A percentile compares a stretch with the other conserved stretches of the same genome.
Conservation (phyloP, 1,284 basidiomycete species). For the Cystobasidium sp. region DNA sequence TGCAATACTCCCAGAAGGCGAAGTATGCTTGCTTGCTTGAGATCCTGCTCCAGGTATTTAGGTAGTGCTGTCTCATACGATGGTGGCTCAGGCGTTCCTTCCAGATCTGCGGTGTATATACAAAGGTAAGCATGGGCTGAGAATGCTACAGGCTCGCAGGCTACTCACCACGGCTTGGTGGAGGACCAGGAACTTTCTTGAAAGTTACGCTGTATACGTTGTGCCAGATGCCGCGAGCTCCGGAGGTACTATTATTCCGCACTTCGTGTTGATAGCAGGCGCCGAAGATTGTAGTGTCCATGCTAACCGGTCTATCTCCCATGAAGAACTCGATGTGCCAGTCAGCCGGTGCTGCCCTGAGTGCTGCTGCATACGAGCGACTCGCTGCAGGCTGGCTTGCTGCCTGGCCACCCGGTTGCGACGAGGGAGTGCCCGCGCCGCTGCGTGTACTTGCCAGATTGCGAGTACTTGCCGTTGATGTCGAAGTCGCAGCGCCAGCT, state of each 20-base stretch:
- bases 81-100: constrained; percentile 39
- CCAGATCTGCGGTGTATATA: neutral
- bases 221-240: constrained; percentile 73
- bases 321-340: constrained; percentile 97
- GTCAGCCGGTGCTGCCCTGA: constrained; percentile 87
- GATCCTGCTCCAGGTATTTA: constrained; percentile 79
- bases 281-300: constrained; percentile 93
- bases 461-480: constrained; percentile 25
- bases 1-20: constrained; percentile 86
- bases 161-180: constrained; percentile 58
- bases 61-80: constrained; percentile 57
- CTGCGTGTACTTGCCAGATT: neutral
- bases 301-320: constrained; percentile 77
- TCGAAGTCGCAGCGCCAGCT: constrained; percentile 46
- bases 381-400: constrained; percentile 44
- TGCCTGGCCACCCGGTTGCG: constrained; percentile 48
- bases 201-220: constrained; percentile 88
- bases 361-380: constrained; percentile 86
- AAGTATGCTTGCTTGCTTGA: constrained; percentile 86
- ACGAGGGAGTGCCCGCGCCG: constrained; percentile 41
- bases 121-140: neutral
- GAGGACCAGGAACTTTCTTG: constrained; percentile 86
- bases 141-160: neutral
- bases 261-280: constrained; percentile 81
- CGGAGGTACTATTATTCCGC: constrained; percentile 19